A percentile compares a stretch with the other conserved stretches of the same genome.
Evolutionary conservation across 768 basidiomycete genomes (phyloP).

Genomic region (Phanerodontia chrysosporium): DNA sequence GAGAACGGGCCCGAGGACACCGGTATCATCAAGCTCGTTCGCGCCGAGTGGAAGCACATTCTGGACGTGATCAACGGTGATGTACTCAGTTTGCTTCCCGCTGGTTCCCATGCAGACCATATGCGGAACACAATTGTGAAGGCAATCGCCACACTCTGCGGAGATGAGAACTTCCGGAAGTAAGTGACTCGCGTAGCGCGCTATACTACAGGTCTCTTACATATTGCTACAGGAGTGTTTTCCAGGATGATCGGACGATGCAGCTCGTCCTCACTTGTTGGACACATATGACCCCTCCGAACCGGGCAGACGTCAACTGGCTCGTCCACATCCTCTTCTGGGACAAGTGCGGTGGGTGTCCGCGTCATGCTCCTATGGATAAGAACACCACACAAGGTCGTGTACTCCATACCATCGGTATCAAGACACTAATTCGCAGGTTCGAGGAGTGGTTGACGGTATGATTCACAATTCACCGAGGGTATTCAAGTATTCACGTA

Average conservation of each 20-base stretch:
- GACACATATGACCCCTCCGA: conserved; percentile 1
- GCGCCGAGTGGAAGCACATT: neutral
- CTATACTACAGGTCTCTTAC: neutral
- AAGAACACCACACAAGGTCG: neutral
- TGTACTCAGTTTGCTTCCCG: neutral
- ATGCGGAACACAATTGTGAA: neutral
- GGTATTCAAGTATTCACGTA: neutral
- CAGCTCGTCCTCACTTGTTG: neutral
- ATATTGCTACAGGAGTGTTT: neutral
- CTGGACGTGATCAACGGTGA: neutral
- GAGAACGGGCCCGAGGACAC: neutral
- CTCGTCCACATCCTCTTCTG: neutral
- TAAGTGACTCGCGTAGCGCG: neutral
- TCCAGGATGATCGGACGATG: neutral
- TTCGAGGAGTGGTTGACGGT: neutral
- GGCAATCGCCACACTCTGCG: neutral
- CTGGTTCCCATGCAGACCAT: neutral
- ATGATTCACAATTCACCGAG: no score
- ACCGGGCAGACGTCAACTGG: neutral
- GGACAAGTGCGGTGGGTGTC: no score
- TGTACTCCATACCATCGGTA: neutral
- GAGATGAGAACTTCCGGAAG: neutral
- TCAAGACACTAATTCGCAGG: neutral
- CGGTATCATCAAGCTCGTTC: neutral
- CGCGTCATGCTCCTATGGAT: no score